Percentiles rank a stretch among this genome's conserved stretches.
Conservation (phyloP, 805 yeast species). For the Debaryomyces prosopidis region DNA sequence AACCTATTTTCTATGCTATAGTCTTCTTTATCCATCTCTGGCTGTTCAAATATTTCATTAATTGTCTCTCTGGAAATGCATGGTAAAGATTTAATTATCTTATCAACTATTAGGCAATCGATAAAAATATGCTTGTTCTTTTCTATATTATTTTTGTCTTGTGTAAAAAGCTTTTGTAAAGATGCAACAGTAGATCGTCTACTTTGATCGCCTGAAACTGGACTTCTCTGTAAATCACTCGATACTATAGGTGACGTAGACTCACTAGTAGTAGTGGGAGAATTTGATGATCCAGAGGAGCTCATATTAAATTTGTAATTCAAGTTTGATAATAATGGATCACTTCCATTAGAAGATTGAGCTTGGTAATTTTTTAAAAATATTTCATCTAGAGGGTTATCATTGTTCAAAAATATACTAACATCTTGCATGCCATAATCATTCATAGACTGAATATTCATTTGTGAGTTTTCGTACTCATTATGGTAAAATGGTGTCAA, state of each 20-base stretch:
- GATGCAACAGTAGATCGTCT: neutral
- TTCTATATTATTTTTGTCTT: slow-evolving; percentile 18
- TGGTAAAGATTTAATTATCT: slow-evolving; percentile 30
- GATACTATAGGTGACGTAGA: neutral
- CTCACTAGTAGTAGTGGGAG: slow-evolving; percentile 16
- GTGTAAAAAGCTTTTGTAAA: neutral
- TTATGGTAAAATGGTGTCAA: neutral
- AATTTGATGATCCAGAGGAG: slow-evolving; percentile 27
- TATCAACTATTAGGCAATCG: slow-evolving; percentile 36
- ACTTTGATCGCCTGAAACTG: neutral
- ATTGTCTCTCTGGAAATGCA: slow-evolving; percentile 24
- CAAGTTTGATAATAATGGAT: neutral
- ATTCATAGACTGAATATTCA: slow-evolving; percentile 6
- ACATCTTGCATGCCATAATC: slow-evolving; percentile 31
- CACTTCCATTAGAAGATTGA: neutral
- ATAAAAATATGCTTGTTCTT: slow-evolving; percentile 38
- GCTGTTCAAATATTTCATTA: slow-evolving; percentile 25
- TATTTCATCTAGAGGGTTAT: slow-evolving; percentile 41
- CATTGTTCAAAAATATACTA: slow-evolving; percentile 36
- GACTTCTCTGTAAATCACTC: neutral
- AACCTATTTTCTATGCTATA: slow-evolving; percentile 32
- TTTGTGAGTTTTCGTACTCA: neutral
- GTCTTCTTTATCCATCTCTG: slow-evolving; percentile 14
- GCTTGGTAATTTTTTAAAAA: slow-evolving; percentile 17
- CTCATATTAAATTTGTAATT: slow-evolving; percentile 13